A percentile compares a stretch with the other conserved stretches of the same genome.
phyloP scores from a whole-genome alignment of 495 filamentous ascomycete genomes.

The Penicillium mononematosum region DNA sequence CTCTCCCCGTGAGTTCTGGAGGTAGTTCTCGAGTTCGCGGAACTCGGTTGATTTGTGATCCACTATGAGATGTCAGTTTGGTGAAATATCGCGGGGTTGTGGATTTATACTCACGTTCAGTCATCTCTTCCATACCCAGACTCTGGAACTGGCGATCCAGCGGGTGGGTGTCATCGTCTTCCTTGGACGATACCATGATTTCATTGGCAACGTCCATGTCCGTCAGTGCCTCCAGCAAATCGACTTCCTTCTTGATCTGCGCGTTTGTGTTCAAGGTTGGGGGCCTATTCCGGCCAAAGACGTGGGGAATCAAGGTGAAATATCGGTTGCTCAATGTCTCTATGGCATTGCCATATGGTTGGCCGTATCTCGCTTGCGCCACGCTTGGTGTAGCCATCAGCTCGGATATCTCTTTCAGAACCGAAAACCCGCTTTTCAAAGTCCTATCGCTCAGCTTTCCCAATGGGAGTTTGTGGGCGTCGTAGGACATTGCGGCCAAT shows the following conservation, averaged over 20 bases:
- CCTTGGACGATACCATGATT: conserved; percentile 68
- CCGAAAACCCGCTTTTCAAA: conserved; percentile 66
- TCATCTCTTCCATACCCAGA: conserved; percentile 74
- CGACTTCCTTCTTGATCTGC: conserved; percentile 69
- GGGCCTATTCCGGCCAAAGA: conserved; percentile 70
- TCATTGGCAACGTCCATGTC: conserved; percentile 79
- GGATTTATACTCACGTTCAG: conserved; percentile 7
- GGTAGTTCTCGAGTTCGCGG: conserved; percentile 59
- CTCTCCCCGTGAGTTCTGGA: conserved; percentile 58
- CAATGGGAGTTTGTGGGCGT: conserved; percentile 73
- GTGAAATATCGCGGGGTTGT: not conserved
- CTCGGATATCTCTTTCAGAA: conserved; percentile 69
- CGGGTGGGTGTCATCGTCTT: conserved; percentile 52
- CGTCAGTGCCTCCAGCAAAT: conserved; percentile 70
- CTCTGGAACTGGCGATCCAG: conserved; percentile 70
- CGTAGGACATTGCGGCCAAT: conserved; percentile 70
- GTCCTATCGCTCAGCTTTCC: conserved; percentile 80
- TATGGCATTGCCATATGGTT: conserved; percentile 37
- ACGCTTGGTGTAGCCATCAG: conserved; percentile 53
- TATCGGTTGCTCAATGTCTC: conserved; percentile 69
- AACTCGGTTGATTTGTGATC: conserved; percentile 60
- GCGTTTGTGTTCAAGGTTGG: conserved; percentile 56
- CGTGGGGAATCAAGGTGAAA: conserved; percentile 79
- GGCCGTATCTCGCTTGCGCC: conserved; percentile 47
- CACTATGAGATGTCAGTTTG: conserved; percentile 36